Evolutionary conservation across 2,329 filamentous ascomycete species (phyloP).

Genomic region (Ascochyta pisi): DNA sequence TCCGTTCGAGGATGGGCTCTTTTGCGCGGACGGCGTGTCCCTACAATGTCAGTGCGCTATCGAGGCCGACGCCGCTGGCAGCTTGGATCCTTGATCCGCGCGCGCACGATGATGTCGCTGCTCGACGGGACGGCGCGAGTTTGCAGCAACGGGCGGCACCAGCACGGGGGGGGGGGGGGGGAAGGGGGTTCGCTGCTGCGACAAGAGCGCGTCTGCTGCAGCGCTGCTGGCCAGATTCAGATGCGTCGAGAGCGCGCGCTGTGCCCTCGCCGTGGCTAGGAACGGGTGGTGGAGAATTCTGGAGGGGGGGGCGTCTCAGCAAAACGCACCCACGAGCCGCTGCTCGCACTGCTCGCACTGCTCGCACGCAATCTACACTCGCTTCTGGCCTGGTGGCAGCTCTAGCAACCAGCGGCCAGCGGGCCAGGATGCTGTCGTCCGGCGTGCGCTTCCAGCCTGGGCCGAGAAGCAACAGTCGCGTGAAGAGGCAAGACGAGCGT

Average conservation of each 20-base stretch:
- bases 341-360: slow-evolving; percentile 42
- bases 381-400: slow-evolving; percentile 39
- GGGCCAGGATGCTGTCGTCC: slow-evolving; percentile 32
- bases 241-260: slow-evolving; percentile 29
- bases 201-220: slow-evolving; percentile 25
- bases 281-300: slow-evolving; percentile 46
- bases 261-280: slow-evolving; percentile 33
- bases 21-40: slow-evolving; percentile 37
- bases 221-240: slow-evolving; percentile 22
- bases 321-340: slow-evolving; percentile 38
- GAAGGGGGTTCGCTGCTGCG: slow-evolving; percentile 12
- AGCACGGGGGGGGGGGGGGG: slow-evolving; percentile 10
- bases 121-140: slow-evolving; percentile 47
- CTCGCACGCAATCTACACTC: slow-evolving; percentile 48
- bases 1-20: slow-evolving; percentile 34
- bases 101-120: slow-evolving; percentile 32
- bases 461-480: slow-evolving; percentile 31
- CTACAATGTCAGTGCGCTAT: slow-evolving; percentile 36
- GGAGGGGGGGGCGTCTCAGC: slow-evolving; percentile 32
- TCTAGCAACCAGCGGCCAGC: too few species aligned
- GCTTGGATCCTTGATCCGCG: slow-evolving; percentile 18
- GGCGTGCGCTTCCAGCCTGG: slow-evolving; percentile 37
- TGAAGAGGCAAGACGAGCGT: slow-evolving; percentile 24
- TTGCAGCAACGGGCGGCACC: slow-evolving; percentile 35
- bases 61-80: slow-evolving; percentile 29